Evolutionary conservation across 805 yeast genomes (phyloP), one percentile per base, ranked within the genome.

Genomic region (Debaryomyces tyrocola): DNA sequence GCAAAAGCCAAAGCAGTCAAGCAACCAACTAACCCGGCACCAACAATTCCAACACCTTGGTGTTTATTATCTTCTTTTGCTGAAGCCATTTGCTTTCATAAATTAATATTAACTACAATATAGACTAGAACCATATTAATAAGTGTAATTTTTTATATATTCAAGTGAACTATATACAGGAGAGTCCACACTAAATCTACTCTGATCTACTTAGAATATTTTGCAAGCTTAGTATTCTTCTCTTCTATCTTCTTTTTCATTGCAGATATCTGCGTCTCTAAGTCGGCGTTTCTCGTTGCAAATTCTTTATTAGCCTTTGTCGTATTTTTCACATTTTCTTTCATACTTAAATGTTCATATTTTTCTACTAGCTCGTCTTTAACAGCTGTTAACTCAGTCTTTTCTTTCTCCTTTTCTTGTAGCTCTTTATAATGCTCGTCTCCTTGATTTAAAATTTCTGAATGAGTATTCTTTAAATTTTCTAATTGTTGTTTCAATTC

Each of bases 11-110:
- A 63, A 0, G 96, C 94, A 0, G 91, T 79, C 4, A 90, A 70
- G 44, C 94, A 79, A 0, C 97, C 97, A 2, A 91, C 97, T 5
- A 88, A 79, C 0, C 97, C 97, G 0, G 94, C 96, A 1, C 97
- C 97, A 14, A 91, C 79, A 24, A 91, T 74, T 1, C 80, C 90
- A 3, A 73, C 64, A 3, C 58, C 50, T 27, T 47, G 49, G 7
- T 38, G 38, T 21, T 42, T 21, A 17, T 35, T 31, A 6, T 31
- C 34, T 11, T 31, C 17, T n/a, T n/a, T 17, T 18, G 38, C n/a
- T 3, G 20, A 14, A 15, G 20, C 6, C 38, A 35, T 35, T 12
- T 12, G 38, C 20, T 28, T 8, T 3, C 14, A 11, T 38, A 14
- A 20, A 24, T 21, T 28, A 17, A 17, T 17, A 9, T 12, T 38